Evolutionary conservation across 345 rosid genomes (phyloP), one percentile per base, ranked within the genome.

Genomic region (Eutrema yunnanense): DNA sequence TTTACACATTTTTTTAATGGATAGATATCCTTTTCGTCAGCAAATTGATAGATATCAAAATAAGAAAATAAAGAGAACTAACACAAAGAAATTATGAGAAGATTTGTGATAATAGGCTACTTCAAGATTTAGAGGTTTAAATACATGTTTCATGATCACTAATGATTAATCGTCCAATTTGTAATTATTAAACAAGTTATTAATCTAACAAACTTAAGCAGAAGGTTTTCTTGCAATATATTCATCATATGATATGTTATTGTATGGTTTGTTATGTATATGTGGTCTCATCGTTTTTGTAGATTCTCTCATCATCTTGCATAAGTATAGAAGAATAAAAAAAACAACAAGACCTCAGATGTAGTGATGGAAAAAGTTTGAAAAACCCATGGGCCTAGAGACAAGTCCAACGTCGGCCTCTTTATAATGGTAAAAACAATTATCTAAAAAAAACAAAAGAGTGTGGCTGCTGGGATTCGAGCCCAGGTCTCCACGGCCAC

Each of bases 401-500:
- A 12, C 40, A 13, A 13, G 26, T 8, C 12, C 61, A 14, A n/a
- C 61, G 5, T 36, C 11, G 19, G 26, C 38, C 9, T 33, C 11
- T 33, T 32, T 13, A 13, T 54, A 32, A 32, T 6, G 6, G 3
- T 6, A 52, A 10, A 22, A 52, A 51, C 6, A 9, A n/a, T 14
- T 27, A 12, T 11, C 22, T 22, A 9, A 14, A 12, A 16, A 27
- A 29, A 44, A n/a, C 10, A 4, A 0, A 6, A 4, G 38, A 55
- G 8, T 87, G 90, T 85, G 88, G 88, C 88, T 85, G 90, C 86
- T 84, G 85, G 95, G 86, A 85, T 79, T 89, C 90, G 86, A 89
- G 92, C 92, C 88, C 85, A 79, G 92, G 89, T 85, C 86, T 75
- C 86, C 83, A 86, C 89, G 90, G 92, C 89, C 90, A 87, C 92